Conservation (phyloP, 441 rosid genomes). For the Corymbia calophylla region DNA sequence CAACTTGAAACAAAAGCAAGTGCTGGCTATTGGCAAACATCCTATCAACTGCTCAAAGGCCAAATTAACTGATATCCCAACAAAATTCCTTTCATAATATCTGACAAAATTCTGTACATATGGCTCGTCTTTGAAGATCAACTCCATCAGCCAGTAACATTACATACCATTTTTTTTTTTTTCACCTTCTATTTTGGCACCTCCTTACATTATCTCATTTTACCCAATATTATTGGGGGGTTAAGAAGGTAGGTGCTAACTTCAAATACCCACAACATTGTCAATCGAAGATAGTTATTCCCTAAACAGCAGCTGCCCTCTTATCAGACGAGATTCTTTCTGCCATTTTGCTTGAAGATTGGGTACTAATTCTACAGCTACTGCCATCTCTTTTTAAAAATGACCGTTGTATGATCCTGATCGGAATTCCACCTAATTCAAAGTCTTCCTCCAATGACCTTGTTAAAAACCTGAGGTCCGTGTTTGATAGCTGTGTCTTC, state of each 20-base stretch:
- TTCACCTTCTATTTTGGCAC: not conserved
- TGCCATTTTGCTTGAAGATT: slow-evolving; percentile 9
- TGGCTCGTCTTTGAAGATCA: not conserved
- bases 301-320: slow-evolving; percentile 17
- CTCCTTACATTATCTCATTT: not conserved
- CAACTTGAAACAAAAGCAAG: not conserved
- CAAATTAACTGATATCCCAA: not conserved
- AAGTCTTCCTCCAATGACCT: slow-evolving; percentile 93
- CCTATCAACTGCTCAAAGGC: not conserved
- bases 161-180: not conserved
- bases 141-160: not conserved
- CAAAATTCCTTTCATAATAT: not conserved
- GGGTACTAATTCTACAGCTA: slow-evolving; percentile 17
- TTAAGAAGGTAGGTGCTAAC: not conserved
- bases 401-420: slow-evolving; percentile 72
- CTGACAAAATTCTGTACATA: not conserved
- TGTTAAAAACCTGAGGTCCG: slow-evolving; percentile 69
- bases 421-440: slow-evolving; percentile 83
- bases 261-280: not conserved
- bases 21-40: not conserved
- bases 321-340: slow-evolving; percentile 50
- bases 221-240: not conserved
- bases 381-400: slow-evolving; percentile 21
- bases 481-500: slow-evolving; percentile 49
- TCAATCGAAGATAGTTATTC: not conserved